Conservation (phyloP, 768 basidiomycete species). For the Boletus insuetus region DNA sequence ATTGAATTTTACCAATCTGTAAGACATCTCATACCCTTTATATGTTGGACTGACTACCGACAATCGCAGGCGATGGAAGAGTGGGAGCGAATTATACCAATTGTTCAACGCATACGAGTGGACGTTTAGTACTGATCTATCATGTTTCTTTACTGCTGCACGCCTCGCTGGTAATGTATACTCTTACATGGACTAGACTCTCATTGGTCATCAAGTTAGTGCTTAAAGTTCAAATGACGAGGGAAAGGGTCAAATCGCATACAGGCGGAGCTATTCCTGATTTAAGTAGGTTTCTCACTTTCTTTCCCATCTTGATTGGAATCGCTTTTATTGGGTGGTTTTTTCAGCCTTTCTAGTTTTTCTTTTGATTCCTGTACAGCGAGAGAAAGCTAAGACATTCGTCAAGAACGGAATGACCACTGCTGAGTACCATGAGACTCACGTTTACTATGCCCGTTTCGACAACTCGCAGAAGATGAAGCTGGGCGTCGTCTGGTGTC, state of each 20-base stretch:
- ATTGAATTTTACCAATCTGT: slow-evolving; percentile 92
- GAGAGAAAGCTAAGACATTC: slow-evolving; percentile 55
- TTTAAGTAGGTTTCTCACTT: slow-evolving; percentile 6
- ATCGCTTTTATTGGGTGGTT: background rate
- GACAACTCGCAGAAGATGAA: slow-evolving; percentile 75
- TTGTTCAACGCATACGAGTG: slow-evolving; percentile 92
- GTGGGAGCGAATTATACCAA: slow-evolving; percentile 93
- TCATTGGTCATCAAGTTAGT: background rate
- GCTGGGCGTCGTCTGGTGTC: slow-evolving; percentile 60
- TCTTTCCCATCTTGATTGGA: slow-evolving; percentile 11
- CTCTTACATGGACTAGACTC: slow-evolving; percentile 5
- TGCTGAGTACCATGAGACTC: slow-evolving; percentile 19
- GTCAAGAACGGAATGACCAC: background rate
- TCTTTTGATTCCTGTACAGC: slow-evolving; percentile 78
- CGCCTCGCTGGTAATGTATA: slow-evolving; percentile 4
- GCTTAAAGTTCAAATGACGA: background rate
- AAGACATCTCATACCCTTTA: slow-evolving; percentile 18
- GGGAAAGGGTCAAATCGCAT: background rate
- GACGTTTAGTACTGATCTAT: slow-evolving; percentile 58
- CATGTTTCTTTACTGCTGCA: slow-evolving; percentile 16
- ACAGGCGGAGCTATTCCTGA: background rate
- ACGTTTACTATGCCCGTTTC: slow-evolving; percentile 84
- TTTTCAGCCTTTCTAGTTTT: slow-evolving; percentile 43
- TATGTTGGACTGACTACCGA: slow-evolving; percentile 3
- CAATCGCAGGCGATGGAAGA: slow-evolving; percentile 82